phyloP scores from a whole-genome alignment of 2,329 filamentous ascomycete genomes.

The Reticulascus tulasneorum region DNA sequence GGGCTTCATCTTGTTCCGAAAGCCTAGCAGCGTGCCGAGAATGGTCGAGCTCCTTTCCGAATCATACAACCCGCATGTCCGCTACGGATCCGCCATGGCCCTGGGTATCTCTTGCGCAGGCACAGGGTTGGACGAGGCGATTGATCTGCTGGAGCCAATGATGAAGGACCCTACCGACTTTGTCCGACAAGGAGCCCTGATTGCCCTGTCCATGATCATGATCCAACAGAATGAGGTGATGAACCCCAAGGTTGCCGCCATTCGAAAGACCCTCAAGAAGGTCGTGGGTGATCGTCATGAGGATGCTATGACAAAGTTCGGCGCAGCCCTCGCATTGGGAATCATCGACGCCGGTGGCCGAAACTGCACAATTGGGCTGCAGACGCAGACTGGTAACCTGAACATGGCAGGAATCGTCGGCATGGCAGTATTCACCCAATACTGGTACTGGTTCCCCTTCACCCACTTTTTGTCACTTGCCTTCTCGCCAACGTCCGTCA shows the following conservation, averaged over 20 bases:
- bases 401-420: conserved; percentile 99
- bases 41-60: conserved; percentile 98
- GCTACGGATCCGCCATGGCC: conserved; percentile 97
- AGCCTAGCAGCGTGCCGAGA: conserved; percentile 91
- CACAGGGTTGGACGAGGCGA: conserved; percentile 91
- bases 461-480: conserved; percentile 95
- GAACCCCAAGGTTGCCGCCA: conserved; percentile 91
- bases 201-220: conserved; percentile 95
- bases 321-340: conserved; percentile 86
- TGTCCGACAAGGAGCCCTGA: conserved; percentile 91
- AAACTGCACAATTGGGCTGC: conserved; percentile 96
- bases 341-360: conserved; percentile 97
- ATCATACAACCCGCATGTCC: conserved; percentile 97
- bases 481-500: conserved; percentile 95
- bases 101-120: conserved; percentile 97
- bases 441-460: conserved; percentile 99
- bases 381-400: conserved; percentile 96
- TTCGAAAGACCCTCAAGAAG: conserved; percentile 92
- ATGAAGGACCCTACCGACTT: conserved; percentile 99
- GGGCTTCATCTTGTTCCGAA: conserved; percentile 97
- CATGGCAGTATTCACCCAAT: conserved; percentile 97
- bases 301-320: conserved; percentile 99
- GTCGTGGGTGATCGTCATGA: conserved; percentile 93
- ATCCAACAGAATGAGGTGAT: conserved; percentile 99
- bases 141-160: conserved; percentile 96